These are phyloP conservation scores for Colletotrichum aenigma DNA, from an alignment of 2,329 filamentous ascomycete genomes.

Conservation along the genomic window DNA sequence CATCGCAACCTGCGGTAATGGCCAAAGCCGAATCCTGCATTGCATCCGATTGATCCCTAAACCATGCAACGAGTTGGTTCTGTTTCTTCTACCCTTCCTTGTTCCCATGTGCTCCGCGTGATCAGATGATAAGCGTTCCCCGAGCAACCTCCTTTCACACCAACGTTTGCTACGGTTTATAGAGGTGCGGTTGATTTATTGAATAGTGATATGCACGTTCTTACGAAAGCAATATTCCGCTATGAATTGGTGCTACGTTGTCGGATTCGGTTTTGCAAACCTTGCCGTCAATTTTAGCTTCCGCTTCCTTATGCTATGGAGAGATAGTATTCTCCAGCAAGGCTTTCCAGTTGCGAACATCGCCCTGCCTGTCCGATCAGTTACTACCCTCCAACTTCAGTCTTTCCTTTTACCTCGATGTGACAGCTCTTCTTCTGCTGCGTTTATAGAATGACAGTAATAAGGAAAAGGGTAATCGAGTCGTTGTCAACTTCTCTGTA, in stretches of 20 bases:
- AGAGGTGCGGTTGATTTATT: not conserved
- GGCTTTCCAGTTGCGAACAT: accelerated
- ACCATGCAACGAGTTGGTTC: not conserved
- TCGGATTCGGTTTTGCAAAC: not conserved
- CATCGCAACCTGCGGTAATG: too few relatives aligned
- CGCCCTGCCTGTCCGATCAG: not conserved
- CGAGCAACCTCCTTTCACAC: not conserved
- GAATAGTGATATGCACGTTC: not conserved
- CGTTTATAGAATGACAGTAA: not conserved
- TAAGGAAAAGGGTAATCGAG: too few relatives aligned
- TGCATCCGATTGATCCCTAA: not conserved
- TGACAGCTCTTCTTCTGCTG: not conserved
- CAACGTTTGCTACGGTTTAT: not conserved
- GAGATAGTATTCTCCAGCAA: not conserved
- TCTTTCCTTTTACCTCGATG: not conserved
- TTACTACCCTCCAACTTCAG: accelerated
- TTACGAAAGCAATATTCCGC: not conserved
- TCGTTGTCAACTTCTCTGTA: accelerated
- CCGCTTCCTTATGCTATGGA: not conserved
- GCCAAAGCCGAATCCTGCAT: not conserved
- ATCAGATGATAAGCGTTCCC: not conserved
- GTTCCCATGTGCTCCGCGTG: not conserved
- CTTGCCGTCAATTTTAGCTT: not conserved
- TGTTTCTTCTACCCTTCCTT: not conserved
- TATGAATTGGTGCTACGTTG: not conserved